Conservation (phyloP, 1,139 yeast genomes). For the Lodderomyces pseudojiufengensis region DNA sequence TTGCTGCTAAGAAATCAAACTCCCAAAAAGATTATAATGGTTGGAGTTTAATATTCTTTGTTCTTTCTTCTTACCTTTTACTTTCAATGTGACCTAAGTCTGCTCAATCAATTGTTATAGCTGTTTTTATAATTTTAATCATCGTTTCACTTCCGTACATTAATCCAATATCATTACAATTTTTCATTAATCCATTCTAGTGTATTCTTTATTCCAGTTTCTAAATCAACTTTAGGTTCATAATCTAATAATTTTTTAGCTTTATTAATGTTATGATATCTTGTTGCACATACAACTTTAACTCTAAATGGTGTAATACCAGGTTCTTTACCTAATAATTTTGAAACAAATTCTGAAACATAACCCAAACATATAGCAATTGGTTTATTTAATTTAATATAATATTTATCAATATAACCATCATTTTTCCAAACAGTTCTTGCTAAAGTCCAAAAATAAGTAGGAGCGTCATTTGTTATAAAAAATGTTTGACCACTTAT, state of each 20-base stretch:
- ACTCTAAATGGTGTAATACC: constrained; percentile 97
- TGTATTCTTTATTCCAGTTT: constrained; percentile 77
- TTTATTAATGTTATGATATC: constrained; percentile 88
- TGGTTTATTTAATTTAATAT: constrained; percentile 66
- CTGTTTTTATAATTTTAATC: too few relatives aligned
- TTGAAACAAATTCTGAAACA: constrained; percentile 69
- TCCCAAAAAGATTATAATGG: too few relatives aligned
- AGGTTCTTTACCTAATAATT: constrained; percentile 74
- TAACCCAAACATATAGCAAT: constrained; percentile 80
- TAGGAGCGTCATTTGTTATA: constrained; percentile 89
- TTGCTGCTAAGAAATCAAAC: too few relatives aligned
- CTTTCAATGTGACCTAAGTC: too few relatives aligned
- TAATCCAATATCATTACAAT: constrained; percentile 12
- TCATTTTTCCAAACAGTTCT: constrained; percentile 97
- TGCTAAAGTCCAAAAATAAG: constrained; percentile 96
- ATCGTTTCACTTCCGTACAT: not conserved
- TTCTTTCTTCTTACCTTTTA: too few relatives aligned
- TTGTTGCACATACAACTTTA: constrained; percentile 85
- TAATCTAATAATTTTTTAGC: constrained; percentile 80
- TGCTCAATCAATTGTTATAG: too few relatives aligned
- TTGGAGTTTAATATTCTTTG: too few relatives aligned
- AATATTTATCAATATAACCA: constrained; percentile 71
- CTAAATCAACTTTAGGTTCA: constrained; percentile 73
- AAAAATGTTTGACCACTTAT: constrained; percentile 88
- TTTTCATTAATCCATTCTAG: constrained; percentile 87